These are phyloP conservation scores for Phoenix roebelenii DNA, from an alignment of 176 grass and related monocot species.

Conservation along the genomic window DNA sequence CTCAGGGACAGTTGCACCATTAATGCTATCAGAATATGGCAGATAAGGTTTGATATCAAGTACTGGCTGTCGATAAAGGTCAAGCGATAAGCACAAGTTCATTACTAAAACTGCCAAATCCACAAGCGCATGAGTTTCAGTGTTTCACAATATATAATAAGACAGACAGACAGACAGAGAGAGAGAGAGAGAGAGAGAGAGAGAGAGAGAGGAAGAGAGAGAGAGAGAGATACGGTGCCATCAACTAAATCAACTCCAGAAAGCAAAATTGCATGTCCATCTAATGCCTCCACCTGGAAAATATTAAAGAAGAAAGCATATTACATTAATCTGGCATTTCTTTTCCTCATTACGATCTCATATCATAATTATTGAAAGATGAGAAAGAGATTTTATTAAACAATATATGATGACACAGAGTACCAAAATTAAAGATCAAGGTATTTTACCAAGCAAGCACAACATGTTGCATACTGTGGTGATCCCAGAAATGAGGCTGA, in stretches of 20 bases:
- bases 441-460: too few species aligned
- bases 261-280: slow-evolving; percentile 66
- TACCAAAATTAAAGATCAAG: too few species aligned
- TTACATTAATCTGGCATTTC: too few species aligned
- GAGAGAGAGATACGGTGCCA: slow-evolving; percentile 39
- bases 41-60: slow-evolving; percentile 98
- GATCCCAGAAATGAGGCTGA: too few species aligned
- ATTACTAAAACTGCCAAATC: slow-evolving; percentile 18
- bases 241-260: slow-evolving; percentile 98
- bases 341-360: too few species aligned
- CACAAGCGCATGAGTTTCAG: neutral
- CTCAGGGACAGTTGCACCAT: slow-evolving; percentile 40
- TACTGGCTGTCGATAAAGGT: slow-evolving; percentile 61
- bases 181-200: neutral
- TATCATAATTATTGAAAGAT: too few species aligned
- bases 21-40: slow-evolving; percentile 72
- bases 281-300: slow-evolving; percentile 69
- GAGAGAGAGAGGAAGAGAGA: slow-evolving; percentile 1
- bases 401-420: too few species aligned
- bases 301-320: neutral
- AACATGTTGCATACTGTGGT: too few species aligned
- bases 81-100: slow-evolving; percentile 30
- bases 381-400: too few species aligned
- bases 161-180: neutral
- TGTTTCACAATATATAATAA: neutral